phyloP scores from a whole-genome alignment of 2,329 filamentous ascomycete species.

The Cercospora sp. region DNA sequence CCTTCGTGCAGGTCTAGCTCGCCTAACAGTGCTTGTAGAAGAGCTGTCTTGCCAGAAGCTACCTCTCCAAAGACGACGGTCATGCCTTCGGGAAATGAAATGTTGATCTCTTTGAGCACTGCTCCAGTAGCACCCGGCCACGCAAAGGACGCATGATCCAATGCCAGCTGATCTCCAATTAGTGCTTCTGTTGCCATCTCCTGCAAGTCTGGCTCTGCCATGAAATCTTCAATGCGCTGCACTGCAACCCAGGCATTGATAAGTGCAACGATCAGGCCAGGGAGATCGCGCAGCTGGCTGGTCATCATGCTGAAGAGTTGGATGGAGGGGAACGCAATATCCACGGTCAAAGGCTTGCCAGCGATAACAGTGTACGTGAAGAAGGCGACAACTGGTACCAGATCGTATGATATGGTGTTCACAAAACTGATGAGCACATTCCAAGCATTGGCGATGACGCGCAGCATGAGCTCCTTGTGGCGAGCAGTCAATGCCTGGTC shows the following conservation, averaged over 20 bases:
- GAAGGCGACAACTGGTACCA: slow-evolving; percentile 80
- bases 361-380: slow-evolving; percentile 76
- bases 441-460: slow-evolving; percentile 65
- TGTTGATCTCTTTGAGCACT: slow-evolving; percentile 55
- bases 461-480: slow-evolving; percentile 65
- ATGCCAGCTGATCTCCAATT: slow-evolving; percentile 42
- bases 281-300: slow-evolving; percentile 70
- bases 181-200: slow-evolving; percentile 41
- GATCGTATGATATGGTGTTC: slow-evolving; percentile 68
- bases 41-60: slow-evolving; percentile 63
- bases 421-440: slow-evolving; percentile 64
- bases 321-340: slow-evolving; percentile 83
- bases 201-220: slow-evolving; percentile 75
- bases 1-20: slow-evolving; percentile 58
- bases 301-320: slow-evolving; percentile 78
- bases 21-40: slow-evolving; percentile 60
- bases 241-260: slow-evolving; percentile 83
- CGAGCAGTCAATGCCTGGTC: slow-evolving; percentile 67
- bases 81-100: slow-evolving; percentile 58
- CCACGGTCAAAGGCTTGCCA: slow-evolving; percentile 67
- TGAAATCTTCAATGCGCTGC: slow-evolving; percentile 79
- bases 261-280: slow-evolving; percentile 70
- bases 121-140: slow-evolving; percentile 69
- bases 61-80: slow-evolving; percentile 65
- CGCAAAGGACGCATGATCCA: slow-evolving; percentile 69